phyloP scores from a whole-genome alignment of 768 basidiomycete species.

The Lactarius sanguifluus region DNA sequence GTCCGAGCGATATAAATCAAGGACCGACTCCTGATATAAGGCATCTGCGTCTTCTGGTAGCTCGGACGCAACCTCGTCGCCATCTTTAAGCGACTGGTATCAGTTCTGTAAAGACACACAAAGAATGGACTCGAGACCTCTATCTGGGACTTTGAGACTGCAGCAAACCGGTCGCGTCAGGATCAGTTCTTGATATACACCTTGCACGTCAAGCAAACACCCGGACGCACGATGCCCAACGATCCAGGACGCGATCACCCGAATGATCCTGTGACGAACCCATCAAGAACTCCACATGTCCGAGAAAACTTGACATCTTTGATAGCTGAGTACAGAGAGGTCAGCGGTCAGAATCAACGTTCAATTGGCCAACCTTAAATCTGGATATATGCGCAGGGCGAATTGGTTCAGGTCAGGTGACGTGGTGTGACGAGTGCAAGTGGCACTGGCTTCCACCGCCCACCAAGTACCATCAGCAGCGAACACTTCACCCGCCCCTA shows the following conservation, averaged over 20 bases:
- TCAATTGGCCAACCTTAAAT: too few relatives aligned
- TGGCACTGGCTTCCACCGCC: not conserved
- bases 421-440: not conserved
- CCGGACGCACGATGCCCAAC: slow-evolving; percentile 26
- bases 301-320: slow-evolving; percentile 24
- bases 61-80: slow-evolving; percentile 13
- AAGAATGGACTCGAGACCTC: slow-evolving; percentile 11
- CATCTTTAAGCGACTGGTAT: slow-evolving; percentile 18
- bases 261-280: slow-evolving; percentile 21
- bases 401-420: not conserved
- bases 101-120: not conserved
- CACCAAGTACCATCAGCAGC: not conserved
- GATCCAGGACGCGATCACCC: slow-evolving; percentile 22
- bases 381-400: not conserved
- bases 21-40: slow-evolving; percentile 23
- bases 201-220: slow-evolving; percentile 2
- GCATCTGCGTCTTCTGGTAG: slow-evolving; percentile 22
- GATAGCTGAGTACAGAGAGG: not conserved
- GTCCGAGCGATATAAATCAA: slow-evolving; percentile 24
- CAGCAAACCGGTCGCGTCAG: not conserved
- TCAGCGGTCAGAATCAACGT: not conserved
- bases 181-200: slow-evolving; percentile 13
- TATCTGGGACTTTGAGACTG: slow-evolving; percentile 19
- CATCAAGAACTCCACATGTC: slow-evolving; percentile 24
- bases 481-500: not conserved